Base-by-base conservation (phyloP, 371 early-diverging fungal genomes). In the Mucor indicus region DNA sequence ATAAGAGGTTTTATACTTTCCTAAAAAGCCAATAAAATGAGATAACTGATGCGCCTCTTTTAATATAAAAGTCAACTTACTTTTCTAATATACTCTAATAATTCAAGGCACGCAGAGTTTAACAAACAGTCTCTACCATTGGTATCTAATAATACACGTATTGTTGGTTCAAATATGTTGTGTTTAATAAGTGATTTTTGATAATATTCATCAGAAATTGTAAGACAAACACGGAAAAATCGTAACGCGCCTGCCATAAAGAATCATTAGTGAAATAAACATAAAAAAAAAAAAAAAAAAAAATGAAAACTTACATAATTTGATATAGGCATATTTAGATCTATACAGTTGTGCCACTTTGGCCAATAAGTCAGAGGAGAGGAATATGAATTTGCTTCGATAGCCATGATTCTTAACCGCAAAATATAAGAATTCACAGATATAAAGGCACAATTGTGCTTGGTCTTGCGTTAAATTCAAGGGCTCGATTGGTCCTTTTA, bases 71-170 rank as follows among this genome's bases (percentile, higher is more conserved):
- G 12, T 33, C 3, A 39, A 42, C 2, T 2, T 72, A 86, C 87
- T 60, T 69, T 83, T 44, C 83, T 74, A 44, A 95, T 83, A 57
- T 75, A 87, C 19, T 87, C 90, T 44, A 96, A 80, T 25, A 96
- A 60, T 48, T 93, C 93, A 33, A 93, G 71, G 50, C 89, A 92
- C 0, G 94, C 91, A 1, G 95, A 93, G 56, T 92, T 90, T 33
- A 93, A 44, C 38, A 93, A 57, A 50, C 93, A 94, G 57, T 92
- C 80, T 30, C 74, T 71, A 39, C 82, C 80, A 29, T 83, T 69
- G 2, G 87, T 85, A 16, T 79, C 77, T 37, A 80, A 40, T 20
- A 90, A 69, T n/a, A 82, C 63, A 6, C 72, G 71, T 38, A 92
- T 67, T 15, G 90, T 75, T 4, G 85, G 79, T 27, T 79, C 83